Evolutionary conservation across 1,139 yeast species (phyloP).

Genomic region (Hyphopichia burtonii): DNA sequence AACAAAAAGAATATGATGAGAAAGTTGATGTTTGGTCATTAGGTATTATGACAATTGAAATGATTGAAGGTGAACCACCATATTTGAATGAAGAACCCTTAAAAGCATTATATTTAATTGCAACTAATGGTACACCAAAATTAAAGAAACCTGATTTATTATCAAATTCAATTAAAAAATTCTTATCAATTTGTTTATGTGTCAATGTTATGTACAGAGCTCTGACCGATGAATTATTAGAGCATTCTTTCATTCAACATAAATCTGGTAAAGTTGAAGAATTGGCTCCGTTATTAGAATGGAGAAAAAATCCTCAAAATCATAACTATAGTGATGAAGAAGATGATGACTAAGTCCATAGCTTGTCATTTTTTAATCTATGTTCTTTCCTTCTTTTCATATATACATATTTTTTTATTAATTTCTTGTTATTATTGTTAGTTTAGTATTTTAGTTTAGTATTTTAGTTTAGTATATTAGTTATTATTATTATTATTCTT

Average conservation of each 20-base stretch:
- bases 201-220: constrained; percentile 95
- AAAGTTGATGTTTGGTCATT: constrained; percentile 98
- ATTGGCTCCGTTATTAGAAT: constrained; percentile 67
- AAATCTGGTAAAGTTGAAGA: constrained; percentile 70
- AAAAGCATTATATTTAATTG: constrained; percentile 66
- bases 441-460: no score
- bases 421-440: no score
- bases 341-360: background rate
- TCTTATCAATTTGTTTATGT: constrained; percentile 87
- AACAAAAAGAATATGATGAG: constrained; percentile 93
- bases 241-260: constrained; percentile 72
- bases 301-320: constrained; percentile 42
- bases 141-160: constrained; percentile 81
- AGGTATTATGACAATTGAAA: constrained; percentile 97
- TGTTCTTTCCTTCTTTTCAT: background rate
- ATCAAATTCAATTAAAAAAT: constrained; percentile 78
- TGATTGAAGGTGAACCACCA: constrained; percentile 99
- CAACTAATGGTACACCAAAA: constrained; percentile 96
- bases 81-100: constrained; percentile 91
- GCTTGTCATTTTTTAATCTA: no score
- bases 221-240: constrained; percentile 79
- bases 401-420: no score
- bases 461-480: no score
- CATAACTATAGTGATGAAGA: constrained; percentile 6
- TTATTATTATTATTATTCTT: no score